Percentiles rank a stretch among this genome's conserved stretches.
These are phyloP conservation scores for Arthrobotrys megalospora DNA, from an alignment of 2,329 filamentous ascomycete genomes.

Conservation along the genomic window DNA sequence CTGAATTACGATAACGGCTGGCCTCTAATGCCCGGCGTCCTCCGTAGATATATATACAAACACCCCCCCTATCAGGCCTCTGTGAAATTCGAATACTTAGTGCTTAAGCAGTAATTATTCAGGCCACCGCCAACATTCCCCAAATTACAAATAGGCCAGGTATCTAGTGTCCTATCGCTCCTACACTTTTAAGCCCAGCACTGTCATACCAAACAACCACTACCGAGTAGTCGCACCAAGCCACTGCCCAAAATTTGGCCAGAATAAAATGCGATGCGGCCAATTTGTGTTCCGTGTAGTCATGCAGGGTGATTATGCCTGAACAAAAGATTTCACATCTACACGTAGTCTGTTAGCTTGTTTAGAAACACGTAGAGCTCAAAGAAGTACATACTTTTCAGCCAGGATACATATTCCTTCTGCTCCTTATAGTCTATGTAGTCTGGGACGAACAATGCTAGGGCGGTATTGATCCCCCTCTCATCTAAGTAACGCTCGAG, in stretches of 20 bases:
- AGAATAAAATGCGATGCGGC: no score
- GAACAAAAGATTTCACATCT: constrained; percentile 58
- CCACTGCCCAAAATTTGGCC: no score
- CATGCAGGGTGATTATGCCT: constrained; percentile 6
- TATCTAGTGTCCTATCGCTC: no score
- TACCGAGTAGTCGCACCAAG: no score
- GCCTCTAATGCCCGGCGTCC: neutral
- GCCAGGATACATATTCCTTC: constrained; percentile 93
- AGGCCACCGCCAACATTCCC: no score
- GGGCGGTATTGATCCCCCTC: constrained; percentile 86
- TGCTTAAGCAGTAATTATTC: no score
- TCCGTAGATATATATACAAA: constrained; percentile 25
- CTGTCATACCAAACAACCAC: no score
- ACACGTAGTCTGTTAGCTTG: constrained; percentile 1
- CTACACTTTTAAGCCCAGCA: no score
- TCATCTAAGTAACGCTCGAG: constrained; percentile 96
- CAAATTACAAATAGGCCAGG: no score
- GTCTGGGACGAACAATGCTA: constrained; percentile 92
- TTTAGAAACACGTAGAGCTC: neutral
- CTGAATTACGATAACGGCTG: neutral
- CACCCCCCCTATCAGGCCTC: neutral
- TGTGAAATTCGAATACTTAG: neutral
- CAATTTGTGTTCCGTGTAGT: neutral
- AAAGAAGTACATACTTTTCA: constrained; percentile 74
- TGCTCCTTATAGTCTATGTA: constrained; percentile 99